phyloP scores from a whole-genome alignment of 2,329 filamentous ascomycete species.

The Aurifilum marmelostoma region DNA sequence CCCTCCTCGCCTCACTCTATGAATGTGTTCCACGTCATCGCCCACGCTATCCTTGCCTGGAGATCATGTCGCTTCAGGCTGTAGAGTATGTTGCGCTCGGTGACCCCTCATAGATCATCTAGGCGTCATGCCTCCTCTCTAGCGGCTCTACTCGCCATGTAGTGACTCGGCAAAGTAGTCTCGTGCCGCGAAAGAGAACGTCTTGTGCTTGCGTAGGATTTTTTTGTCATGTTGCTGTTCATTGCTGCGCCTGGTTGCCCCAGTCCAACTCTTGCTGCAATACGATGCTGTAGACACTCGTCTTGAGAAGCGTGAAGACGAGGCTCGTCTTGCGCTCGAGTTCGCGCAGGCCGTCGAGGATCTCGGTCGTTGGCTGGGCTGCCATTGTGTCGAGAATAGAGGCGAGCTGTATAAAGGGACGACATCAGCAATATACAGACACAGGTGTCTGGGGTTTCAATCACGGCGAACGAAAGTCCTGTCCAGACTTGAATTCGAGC shows the following conservation, averaged over 20 bases:
- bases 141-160: not conserved
- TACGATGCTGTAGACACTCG: conserved; percentile 98
- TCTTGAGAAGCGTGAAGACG: conserved; percentile 94
- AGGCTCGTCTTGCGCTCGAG: conserved; percentile 93
- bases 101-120: not conserved
- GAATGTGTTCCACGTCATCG: not conserved
- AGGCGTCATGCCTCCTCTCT: not conserved
- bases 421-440: conserved; percentile 2
- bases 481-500: not conserved
- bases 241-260: conserved; percentile 52
- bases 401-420: conserved; percentile 54
- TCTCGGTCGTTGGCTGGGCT: conserved; percentile 74
- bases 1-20: not conserved
- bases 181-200: not conserved
- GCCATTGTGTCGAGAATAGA: conserved; percentile 65
- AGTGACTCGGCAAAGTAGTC: not conserved
- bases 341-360: conserved; percentile 82
- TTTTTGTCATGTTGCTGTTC: conserved; percentile 33
- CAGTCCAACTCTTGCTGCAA: conserved; percentile 94
- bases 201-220: not conserved
- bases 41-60: not conserved
- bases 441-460: not conserved
- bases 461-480: not conserved
- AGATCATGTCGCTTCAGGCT: not conserved
- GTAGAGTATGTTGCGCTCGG: not conserved